Percentiles rank a stretch among this genome's conserved stretches.
These are phyloP conservation scores for Pelagophyceae sp. DNA, from an alignment of 352 stramenopile genomes.

Conservation along the genomic window DNA sequence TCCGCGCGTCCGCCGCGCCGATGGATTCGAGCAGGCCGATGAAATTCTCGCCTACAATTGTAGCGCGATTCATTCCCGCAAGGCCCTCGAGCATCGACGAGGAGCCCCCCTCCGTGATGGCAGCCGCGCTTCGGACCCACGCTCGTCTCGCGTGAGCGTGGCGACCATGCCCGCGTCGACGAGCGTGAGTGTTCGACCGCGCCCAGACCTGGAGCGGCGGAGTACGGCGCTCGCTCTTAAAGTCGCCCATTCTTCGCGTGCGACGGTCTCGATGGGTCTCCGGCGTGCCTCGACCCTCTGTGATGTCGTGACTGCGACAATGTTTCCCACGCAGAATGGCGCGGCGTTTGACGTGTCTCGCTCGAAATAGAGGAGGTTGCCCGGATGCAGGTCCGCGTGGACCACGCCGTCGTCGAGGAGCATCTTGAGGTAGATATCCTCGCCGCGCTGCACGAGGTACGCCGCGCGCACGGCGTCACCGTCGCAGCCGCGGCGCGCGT, in stretches of 20 bases:
- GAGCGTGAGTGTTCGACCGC: constrained; percentile 32
- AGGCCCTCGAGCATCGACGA: too few species aligned
- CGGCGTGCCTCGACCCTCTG: too few species aligned
- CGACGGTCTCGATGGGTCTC: constrained; percentile 8
- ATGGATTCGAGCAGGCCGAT: constrained; percentile 49
- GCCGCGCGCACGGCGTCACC: constrained; percentile 26
- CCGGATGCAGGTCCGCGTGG: constrained; percentile 32
- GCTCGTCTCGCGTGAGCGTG: constrained; percentile 42
- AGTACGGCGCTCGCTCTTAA: too few species aligned
- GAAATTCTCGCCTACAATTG: constrained; percentile 49
- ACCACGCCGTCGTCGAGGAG: constrained; percentile 59
- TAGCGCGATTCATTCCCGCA: too few species aligned
- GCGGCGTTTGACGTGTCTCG: too few species aligned
- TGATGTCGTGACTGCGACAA: too few species aligned
- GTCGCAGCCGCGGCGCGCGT: background rate
- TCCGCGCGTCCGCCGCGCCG: constrained; percentile 43
- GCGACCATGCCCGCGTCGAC: constrained; percentile 64
- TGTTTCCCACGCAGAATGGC: too few species aligned
- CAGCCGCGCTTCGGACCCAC: too few species aligned
- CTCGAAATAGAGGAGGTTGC: constrained; percentile 22
- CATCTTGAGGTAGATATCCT: constrained; percentile 66
- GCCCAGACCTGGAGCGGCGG: too few species aligned
- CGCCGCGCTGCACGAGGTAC: constrained; percentile 51
- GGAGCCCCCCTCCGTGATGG: too few species aligned
- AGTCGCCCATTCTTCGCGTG: too few species aligned